phyloP scores from a whole-genome alignment of 441 rosid genomes.

The Eruca vesicaria region DNA sequence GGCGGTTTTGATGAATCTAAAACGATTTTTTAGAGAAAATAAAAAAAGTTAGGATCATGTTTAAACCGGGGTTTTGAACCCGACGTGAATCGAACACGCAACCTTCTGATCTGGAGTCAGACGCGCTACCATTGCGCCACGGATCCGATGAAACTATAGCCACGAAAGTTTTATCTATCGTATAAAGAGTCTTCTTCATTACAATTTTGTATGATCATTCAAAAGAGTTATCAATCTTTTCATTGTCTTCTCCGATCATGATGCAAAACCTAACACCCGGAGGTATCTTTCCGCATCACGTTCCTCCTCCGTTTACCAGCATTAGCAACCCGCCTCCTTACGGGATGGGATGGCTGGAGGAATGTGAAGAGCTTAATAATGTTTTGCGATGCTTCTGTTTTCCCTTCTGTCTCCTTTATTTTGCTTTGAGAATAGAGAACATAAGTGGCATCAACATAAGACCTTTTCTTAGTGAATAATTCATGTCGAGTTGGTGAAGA shows the following conservation, averaged over 20 bases:
- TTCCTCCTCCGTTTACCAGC: conserved; percentile 45
- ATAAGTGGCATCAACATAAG: neutral
- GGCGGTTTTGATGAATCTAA: neutral
- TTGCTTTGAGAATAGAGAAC: neutral
- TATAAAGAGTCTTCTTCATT: neutral
- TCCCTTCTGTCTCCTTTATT: neutral
- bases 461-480: neutral
- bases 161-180: neutral
- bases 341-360: conserved; percentile 14
- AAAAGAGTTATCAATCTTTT: neutral
- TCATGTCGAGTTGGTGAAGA: neutral
- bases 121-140: conserved; percentile 99
- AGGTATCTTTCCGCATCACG: conserved; percentile 40
- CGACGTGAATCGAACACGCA: conserved; percentile 96
- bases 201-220: conserved; percentile 32
- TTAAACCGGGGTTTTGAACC: conserved; percentile 41
- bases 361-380: conserved; percentile 3
- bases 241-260: conserved; percentile 30
- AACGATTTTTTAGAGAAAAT: neutral
- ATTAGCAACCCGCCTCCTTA: conserved; percentile 57
- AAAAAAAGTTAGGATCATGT: neutral
- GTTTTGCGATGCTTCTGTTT: neutral
- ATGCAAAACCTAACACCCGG: conserved; percentile 71
- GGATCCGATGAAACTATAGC: conserved; percentile 40
- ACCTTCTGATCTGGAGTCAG: conserved; percentile 99